Percentiles rank a stretch among this genome's conserved stretches.
These are phyloP conservation scores for Protomyces inouyei DNA, from an alignment of 1,139 yeast species.

Conservation along the genomic window DNA sequence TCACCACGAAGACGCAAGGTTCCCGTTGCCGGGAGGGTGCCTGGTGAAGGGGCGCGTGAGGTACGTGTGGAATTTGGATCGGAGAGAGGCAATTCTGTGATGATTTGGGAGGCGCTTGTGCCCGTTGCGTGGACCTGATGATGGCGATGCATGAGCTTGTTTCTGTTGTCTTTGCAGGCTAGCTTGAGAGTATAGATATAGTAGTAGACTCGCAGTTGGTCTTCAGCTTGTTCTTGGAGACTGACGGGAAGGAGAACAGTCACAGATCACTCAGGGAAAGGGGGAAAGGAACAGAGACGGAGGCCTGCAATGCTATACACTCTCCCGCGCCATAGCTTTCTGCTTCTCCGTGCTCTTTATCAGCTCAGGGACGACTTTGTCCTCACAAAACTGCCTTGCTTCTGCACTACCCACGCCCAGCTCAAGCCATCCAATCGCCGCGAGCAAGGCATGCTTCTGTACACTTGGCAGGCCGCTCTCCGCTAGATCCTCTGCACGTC, in stretches of 20 bases:
- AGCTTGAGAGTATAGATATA: too few relatives aligned
- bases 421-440: slow-evolving; percentile 16
- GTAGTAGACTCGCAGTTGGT: too few relatives aligned
- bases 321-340: background rate
- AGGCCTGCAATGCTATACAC: background rate
- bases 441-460: slow-evolving; percentile 4
- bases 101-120: background rate
- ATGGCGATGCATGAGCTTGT: background rate
- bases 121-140: background rate
- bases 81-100: background rate
- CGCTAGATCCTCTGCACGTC: background rate
- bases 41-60: background rate
- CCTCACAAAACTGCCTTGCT: slow-evolving; percentile 6
- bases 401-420: background rate
- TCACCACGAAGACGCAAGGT: slow-evolving; percentile 19
- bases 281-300: too few relatives aligned
- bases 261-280: too few relatives aligned
- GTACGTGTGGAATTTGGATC: background rate
- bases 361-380: slow-evolving; percentile 14
- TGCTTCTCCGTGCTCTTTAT: background rate
- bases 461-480: slow-evolving; percentile 10
- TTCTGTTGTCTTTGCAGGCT: background rate
- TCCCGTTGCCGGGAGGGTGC: background rate
- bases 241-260: too few relatives aligned
- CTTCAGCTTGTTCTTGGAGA: too few relatives aligned